Evolutionary conservation across 495 filamentous ascomycete genomes (phyloP).

Genomic region (Daldinia caldariorum): DNA sequence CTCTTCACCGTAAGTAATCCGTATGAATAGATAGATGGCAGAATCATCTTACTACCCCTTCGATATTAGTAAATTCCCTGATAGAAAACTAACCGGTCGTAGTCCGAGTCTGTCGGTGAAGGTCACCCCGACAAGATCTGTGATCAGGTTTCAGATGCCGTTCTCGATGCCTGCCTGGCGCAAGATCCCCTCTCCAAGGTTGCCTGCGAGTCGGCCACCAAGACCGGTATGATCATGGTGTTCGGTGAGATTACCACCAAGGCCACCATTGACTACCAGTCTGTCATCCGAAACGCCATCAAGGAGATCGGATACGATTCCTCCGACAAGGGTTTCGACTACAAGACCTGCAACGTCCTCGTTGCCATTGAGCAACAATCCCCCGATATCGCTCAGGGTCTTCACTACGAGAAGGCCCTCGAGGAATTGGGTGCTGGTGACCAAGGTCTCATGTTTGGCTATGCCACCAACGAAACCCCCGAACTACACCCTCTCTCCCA

Average conservation of each 20-base stretch:
- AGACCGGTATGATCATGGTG: constrained; percentile 99
- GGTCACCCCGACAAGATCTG: constrained; percentile 98
- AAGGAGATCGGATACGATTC: constrained; percentile 98
- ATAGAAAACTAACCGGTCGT: constrained; percentile 6
- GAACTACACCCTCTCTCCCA: constrained; percentile 95
- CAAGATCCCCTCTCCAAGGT: constrained; percentile 98
- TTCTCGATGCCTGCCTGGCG: constrained; percentile 95
- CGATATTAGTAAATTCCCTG: neutral
- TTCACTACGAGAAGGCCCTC: constrained; percentile 94
- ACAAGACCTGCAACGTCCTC: constrained; percentile 99
- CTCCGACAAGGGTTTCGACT: constrained; percentile 98
- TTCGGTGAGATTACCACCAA: constrained; percentile 99
- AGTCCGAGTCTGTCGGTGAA: constrained; percentile 97
- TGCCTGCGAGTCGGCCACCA: constrained; percentile 98
- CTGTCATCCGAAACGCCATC: constrained; percentile 92
- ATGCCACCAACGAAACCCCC: constrained; percentile 98
- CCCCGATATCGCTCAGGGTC: constrained; percentile 97
- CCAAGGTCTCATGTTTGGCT: constrained; percentile 99
- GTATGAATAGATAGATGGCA: constrained; percentile 5
- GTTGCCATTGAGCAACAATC: constrained; percentile 99
- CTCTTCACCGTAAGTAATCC: constrained; percentile 91
- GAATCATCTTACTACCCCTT: neutral
- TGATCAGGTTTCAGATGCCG: constrained; percentile 97
- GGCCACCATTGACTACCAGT: constrained; percentile 94
- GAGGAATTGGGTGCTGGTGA: constrained; percentile 99